Conservation (phyloP, 1,284 basidiomycete genomes). For the Vanrija sp. region DNA sequence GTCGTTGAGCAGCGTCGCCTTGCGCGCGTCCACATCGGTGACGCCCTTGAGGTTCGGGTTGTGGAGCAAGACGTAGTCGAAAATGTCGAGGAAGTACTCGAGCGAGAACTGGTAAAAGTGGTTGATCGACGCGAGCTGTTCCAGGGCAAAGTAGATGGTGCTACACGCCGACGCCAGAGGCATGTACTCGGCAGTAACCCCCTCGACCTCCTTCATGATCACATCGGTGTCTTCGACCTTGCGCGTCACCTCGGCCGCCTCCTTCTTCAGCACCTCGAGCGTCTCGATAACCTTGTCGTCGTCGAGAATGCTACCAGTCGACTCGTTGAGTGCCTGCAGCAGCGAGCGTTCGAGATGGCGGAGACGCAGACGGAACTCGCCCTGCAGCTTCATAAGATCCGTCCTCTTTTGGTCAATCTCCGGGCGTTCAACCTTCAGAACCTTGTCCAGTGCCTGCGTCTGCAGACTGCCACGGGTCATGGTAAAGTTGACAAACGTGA, state of each 20-base stretch:
- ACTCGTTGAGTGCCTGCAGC: conserved; percentile 94
- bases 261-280: conserved; percentile 91
- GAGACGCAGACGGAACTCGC: conserved; percentile 91
- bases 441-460: conserved; percentile 95
- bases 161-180: conserved; percentile 95
- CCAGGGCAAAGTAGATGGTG: conserved; percentile 93
- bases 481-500: conserved; percentile 99
- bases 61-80: conserved; percentile 86
- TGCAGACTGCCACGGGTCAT: conserved; percentile 98
- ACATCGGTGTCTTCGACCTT: conserved; percentile 98
- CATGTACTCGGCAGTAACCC: conserved; percentile 90
- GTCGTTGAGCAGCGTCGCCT: conserved; percentile 81
- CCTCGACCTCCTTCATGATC: conserved; percentile 93
- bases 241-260: conserved; percentile 91
- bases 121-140: conserved; percentile 88
- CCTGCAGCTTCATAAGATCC: conserved; percentile 98
- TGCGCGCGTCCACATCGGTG: conserved; percentile 67
- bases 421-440: conserved; percentile 92
- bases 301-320: conserved; percentile 93
- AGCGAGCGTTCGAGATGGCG: conserved; percentile 90
- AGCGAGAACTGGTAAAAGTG: conserved; percentile 99
- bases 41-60: conserved; percentile 83
- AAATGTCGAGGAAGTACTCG: conserved; percentile 96
- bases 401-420: conserved; percentile 95
- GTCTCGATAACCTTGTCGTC: conserved; percentile 99